Percentiles rank a stretch among this genome's conserved stretches.
Conservation (phyloP, 1,139 yeast species). For the Candida tetrigidarum region DNA sequence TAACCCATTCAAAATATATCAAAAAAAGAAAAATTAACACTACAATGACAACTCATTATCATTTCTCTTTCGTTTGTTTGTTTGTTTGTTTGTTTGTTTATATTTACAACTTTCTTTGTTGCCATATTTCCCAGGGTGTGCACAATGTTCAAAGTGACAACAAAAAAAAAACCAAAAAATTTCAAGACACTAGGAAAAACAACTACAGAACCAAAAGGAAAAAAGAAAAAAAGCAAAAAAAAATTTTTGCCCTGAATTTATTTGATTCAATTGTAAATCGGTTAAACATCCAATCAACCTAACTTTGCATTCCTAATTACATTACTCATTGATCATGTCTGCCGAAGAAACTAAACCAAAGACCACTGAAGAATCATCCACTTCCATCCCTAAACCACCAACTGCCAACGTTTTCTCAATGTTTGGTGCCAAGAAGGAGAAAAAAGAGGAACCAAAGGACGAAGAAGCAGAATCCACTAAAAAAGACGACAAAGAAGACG, state of each 20-base stretch:
- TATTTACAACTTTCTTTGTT: background rate
- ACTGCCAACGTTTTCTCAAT: constrained; percentile 82
- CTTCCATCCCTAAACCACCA: constrained; percentile 53
- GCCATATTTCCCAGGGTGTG: constrained; percentile 1
- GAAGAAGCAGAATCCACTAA: constrained; percentile 36
- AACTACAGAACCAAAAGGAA: constrained; percentile 1
- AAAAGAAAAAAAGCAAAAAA: background rate
- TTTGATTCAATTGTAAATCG: background rate
- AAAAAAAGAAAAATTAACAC: too few species aligned
- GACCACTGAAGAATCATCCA: constrained; percentile 23
- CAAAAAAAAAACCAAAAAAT: too few species aligned
- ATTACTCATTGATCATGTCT: too few species aligned
- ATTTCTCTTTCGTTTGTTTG: too few species aligned
- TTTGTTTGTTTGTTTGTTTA: too few species aligned
- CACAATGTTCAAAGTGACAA: background rate
- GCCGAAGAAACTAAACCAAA: constrained; percentile 41
- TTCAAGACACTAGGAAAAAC: too few species aligned
- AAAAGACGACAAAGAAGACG: constrained; percentile 29
- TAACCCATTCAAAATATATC: too few species aligned
- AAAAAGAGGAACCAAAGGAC: constrained; percentile 52
- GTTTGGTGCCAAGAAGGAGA: constrained; percentile 86
- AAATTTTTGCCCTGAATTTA: background rate
- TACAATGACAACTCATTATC: too few species aligned
- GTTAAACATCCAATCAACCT: background rate
- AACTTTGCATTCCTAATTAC: background rate